Evolutionary conservation across 2,329 filamentous ascomycete species (phyloP).

Genomic region (Colletotrichum aenigma): DNA sequence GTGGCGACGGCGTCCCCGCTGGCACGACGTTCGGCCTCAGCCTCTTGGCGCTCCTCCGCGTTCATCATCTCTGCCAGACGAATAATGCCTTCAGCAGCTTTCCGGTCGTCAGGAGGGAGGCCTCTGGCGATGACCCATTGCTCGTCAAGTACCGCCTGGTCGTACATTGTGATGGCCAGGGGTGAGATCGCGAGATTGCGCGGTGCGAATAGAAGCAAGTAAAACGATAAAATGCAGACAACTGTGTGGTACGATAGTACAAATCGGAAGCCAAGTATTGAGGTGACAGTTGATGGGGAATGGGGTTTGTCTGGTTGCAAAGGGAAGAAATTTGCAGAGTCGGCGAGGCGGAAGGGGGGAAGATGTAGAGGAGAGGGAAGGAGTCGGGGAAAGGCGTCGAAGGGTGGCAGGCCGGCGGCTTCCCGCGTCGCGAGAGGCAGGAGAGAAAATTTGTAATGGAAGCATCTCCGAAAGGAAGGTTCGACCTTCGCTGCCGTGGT

Average conservation of each 20-base stretch:
- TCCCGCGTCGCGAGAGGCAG: background rate
- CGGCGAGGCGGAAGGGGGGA: background rate
- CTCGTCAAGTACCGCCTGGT: background rate
- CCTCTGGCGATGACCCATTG: background rate
- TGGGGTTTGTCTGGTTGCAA: background rate
- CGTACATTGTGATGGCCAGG: background rate
- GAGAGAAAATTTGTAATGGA: background rate
- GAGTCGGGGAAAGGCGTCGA: background rate
- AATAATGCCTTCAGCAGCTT: background rate
- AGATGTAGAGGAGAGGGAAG: background rate
- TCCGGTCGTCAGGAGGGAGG: rapidly evolving
- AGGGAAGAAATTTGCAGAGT: background rate
- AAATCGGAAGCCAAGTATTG: background rate
- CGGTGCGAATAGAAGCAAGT: background rate
- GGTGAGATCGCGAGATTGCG: background rate
- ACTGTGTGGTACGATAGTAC: background rate
- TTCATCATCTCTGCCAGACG: background rate
- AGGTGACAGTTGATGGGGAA: background rate
- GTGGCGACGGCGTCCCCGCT: background rate
- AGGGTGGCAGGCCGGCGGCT: background rate
- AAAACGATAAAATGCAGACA: background rate
- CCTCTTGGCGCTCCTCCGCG: background rate
- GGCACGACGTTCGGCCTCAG: background rate
- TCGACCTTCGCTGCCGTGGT: rapidly evolving
- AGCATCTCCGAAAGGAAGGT: background rate